These are phyloP conservation scores for Staphylotrichum tortipilum DNA, from an alignment of 495 filamentous ascomycete species.

Conservation along the genomic window DNA sequence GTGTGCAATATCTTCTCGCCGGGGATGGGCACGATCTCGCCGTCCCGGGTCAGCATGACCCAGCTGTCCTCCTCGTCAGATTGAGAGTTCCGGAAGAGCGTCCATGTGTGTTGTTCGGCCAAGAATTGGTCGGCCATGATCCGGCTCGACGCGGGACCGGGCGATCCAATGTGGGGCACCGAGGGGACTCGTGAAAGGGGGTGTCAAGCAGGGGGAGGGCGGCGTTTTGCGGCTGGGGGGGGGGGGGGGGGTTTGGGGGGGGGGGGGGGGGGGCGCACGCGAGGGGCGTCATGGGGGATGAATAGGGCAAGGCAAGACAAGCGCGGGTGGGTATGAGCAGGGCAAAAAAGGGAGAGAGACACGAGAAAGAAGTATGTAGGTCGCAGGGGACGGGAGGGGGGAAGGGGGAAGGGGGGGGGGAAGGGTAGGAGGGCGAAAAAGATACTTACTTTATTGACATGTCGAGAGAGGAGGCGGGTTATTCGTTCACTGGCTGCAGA, in stretches of 20 bases:
- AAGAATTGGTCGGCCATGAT: slow-evolving; percentile 33
- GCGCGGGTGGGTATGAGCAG: slow-evolving; percentile 1
- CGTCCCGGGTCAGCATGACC: slow-evolving; percentile 44
- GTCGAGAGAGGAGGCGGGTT: slow-evolving; percentile 35
- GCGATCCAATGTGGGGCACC: background rate
- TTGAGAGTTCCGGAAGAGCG: slow-evolving; percentile 19
- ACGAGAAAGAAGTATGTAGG: slow-evolving; percentile 3
- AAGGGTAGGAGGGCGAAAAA: no score
- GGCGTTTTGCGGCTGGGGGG: slow-evolving; percentile 7
- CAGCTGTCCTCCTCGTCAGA: slow-evolving; percentile 43
- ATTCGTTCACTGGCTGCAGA: slow-evolving; percentile 30
- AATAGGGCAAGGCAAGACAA: no score
- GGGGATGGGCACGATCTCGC: slow-evolving; percentile 41
- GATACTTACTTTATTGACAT: slow-evolving; percentile 65
- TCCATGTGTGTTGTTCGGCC: slow-evolving; percentile 37
- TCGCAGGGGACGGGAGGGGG: slow-evolving; percentile 14
- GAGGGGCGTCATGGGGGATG: slow-evolving; percentile 16
- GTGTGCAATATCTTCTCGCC: slow-evolving; percentile 41
- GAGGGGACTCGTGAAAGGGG: slow-evolving; percentile 15
- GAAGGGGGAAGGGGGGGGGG: slow-evolving; percentile 16
- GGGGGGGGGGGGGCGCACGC: slow-evolving; percentile 3
- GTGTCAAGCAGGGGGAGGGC: slow-evolving; percentile 17
- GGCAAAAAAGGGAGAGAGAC: slow-evolving; percentile 9
- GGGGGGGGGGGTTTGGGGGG: slow-evolving; percentile 11
- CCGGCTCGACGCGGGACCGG: background rate